Evolutionary conservation across 257 asterid species (phyloP).

Genomic region (Plantago elongata): DNA sequence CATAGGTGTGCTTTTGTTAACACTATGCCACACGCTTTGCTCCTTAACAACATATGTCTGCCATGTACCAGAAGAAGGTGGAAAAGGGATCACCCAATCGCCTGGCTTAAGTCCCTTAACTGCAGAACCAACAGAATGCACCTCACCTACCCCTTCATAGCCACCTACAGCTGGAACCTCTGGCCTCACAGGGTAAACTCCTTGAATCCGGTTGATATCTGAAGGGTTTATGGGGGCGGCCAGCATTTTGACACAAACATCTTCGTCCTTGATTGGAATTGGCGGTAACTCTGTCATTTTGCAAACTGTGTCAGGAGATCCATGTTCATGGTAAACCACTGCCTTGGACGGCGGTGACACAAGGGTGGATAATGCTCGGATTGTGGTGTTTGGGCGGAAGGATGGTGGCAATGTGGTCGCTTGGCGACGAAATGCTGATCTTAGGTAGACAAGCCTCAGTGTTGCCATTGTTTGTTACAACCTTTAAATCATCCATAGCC

Average conservation of each 20-base stretch:
- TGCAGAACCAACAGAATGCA: constrained; percentile 68
- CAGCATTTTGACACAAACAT: constrained; percentile 92
- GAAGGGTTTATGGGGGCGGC: constrained; percentile 97
- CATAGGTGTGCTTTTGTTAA: constrained; percentile 64
- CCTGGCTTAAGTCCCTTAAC: constrained; percentile 64
- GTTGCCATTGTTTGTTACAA: constrained; percentile 34
- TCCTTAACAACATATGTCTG: constrained; percentile 87
- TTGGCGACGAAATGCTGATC: constrained; percentile 28
- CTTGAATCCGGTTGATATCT: constrained; percentile 89
- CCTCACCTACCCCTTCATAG: constrained; percentile 97
- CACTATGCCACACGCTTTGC: constrained; percentile 75
- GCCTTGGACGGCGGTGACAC: constrained; percentile 87
- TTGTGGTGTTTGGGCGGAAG: constrained; percentile 17
- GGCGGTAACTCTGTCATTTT: constrained; percentile 67
- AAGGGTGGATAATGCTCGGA: constrained; percentile 54
- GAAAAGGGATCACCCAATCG: constrained; percentile 93
- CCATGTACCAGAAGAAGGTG: constrained; percentile 97
- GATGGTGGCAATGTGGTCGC: constrained; percentile 22
- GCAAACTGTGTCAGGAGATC: constrained; percentile 80
- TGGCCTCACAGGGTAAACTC: constrained; percentile 96
- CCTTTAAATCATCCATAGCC: neutral
- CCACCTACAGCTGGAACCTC: constrained; percentile 93
- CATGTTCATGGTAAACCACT: constrained; percentile 77
- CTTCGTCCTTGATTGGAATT: constrained; percentile 60
- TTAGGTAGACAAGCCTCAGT: constrained; percentile 27